Conservation (phyloP, 768 basidiomycete species). For the Leccinum olivaceopallidum region DNA sequence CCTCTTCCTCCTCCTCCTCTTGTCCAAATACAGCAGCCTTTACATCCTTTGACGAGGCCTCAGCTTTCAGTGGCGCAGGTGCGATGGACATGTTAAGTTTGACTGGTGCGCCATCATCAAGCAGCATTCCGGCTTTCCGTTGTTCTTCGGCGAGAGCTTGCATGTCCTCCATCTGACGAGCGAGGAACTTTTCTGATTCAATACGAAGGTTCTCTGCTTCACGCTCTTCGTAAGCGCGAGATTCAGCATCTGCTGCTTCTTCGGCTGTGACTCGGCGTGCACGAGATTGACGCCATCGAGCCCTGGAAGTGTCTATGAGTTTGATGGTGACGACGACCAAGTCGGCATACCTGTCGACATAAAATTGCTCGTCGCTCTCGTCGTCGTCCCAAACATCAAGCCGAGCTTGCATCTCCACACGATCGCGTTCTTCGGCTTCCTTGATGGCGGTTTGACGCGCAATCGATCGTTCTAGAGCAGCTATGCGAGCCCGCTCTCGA, state of each 20-base stretch:
- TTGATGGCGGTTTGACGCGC: slow-evolving; percentile 67
- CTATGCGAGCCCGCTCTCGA: slow-evolving; percentile 81
- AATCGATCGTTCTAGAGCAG: slow-evolving; percentile 73
- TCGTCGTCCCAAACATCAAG: slow-evolving; percentile 93
- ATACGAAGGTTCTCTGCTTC: slow-evolving; percentile 84
- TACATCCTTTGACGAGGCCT: slow-evolving; percentile 44
- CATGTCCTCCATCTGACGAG: slow-evolving; percentile 94
- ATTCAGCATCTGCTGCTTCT: slow-evolving; percentile 81
- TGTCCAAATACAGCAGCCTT: slow-evolving; percentile 70
- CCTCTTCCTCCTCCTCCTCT: slow-evolving; percentile 87
- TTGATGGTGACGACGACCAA: not conserved
- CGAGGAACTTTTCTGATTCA: slow-evolving; percentile 93
- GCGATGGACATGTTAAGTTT: slow-evolving; percentile 78
- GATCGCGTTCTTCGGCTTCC: slow-evolving; percentile 80
- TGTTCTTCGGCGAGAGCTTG: slow-evolving; percentile 89
- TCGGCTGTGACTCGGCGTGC: slow-evolving; percentile 72
- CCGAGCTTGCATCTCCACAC: slow-evolving; percentile 73
- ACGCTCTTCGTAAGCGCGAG: slow-evolving; percentile 77
- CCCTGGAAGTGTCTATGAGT: slow-evolving; percentile 37
- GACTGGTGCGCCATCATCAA: slow-evolving; percentile 92
- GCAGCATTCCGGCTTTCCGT: slow-evolving; percentile 83
- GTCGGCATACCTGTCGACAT: slow-evolving; percentile 75
- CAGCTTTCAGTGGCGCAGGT: slow-evolving; percentile 46
- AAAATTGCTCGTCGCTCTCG: slow-evolving; percentile 90
- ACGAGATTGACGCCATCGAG: slow-evolving; percentile 83